Base-by-base conservation (phyloP, 306 rosid genomes). In the Lablab purpureus region DNA sequence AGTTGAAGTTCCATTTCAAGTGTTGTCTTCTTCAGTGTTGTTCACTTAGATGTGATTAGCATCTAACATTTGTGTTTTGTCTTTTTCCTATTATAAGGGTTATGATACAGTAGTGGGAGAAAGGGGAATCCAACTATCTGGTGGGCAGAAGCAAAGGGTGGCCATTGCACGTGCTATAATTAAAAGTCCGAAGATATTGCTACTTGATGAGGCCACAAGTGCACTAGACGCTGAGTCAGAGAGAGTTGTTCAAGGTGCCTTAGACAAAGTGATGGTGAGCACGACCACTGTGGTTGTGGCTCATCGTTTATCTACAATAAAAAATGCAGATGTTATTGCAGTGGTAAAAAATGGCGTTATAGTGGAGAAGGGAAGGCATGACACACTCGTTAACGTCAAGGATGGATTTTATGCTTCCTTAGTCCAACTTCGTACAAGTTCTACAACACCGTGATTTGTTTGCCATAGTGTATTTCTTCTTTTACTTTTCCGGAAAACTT, bases 171-270 rank as follows among this genome's bases (percentile, higher is more conserved):
- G 96, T 6, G 97, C 96, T 0, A 90, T 92, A 68, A 80, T 89
- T 4, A 92, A 92, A 73, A 80, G 87, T 72, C 97, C 97, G 6
- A 89, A 89, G 77, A 87, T 92, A 80, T 37, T 92, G 54, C 69
- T 92, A 14, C 77, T 92, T 27, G 97, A 92, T 67, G 97, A 92
- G 84, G 95, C 97, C 34, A 90, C 96, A 0, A 92, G 97, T 56
- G 97, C 97, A 19, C 74, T 92, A 6, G 97, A 92, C 40, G 95
- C 92, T 0, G 96, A 92, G 70, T 92, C 96, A 10, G 97, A 92
- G 83, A 85, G 85, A 75, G 91, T 90, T 13, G 97, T 92, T 43
- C 97, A 92, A 82, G 96, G 89, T 46, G 97, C 97, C 69, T 82
- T 92, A 59, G 93, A 92, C 67, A 81, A 34, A 77, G 96, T 90